Percentiles rank a stretch among this genome's conserved stretches.
Evolutionary conservation across 148 eudicot species (phyloP).

Genomic region (Rhododendron mucronatum): DNA sequence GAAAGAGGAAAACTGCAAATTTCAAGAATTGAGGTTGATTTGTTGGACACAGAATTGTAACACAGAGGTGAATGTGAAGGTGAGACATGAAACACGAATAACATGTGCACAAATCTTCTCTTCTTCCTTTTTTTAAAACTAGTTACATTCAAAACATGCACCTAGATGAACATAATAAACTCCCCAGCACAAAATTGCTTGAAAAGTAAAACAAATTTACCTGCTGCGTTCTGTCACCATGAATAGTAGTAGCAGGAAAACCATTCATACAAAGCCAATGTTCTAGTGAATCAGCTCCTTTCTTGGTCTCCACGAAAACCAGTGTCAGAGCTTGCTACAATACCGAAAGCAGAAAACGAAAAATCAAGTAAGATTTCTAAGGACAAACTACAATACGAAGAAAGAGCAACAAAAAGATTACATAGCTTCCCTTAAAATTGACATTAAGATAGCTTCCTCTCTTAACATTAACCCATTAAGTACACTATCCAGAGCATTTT

Average conservation of each 20-base stretch:
- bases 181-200: neutral
- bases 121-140: neutral
- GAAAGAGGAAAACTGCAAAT: neutral
- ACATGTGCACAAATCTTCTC: neutral
- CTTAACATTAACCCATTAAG: neutral
- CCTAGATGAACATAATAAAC: neutral
- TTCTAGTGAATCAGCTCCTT: slow-evolving; percentile 77
- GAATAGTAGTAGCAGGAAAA: slow-evolving; percentile 82
- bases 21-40: neutral
- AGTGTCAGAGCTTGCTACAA: slow-evolving; percentile 72
- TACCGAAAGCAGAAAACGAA: neutral
- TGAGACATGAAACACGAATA: neutral
- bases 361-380: neutral
- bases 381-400: neutral
- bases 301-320: slow-evolving; percentile 82
- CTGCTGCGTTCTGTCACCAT: slow-evolving; percentile 86
- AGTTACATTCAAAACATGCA: neutral
- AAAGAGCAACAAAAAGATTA: neutral
- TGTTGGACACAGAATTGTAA: neutral
- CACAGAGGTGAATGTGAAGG: neutral
- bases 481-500: neutral
- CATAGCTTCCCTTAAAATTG: neutral
- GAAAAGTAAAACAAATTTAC: slow-evolving; percentile 24
- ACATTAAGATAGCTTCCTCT: too few species aligned
- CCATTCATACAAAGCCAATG: slow-evolving; percentile 62